Evolutionary conservation across 495 filamentous ascomycete genomes (phyloP).

Genomic region (Cladorrhinum samala): DNA sequence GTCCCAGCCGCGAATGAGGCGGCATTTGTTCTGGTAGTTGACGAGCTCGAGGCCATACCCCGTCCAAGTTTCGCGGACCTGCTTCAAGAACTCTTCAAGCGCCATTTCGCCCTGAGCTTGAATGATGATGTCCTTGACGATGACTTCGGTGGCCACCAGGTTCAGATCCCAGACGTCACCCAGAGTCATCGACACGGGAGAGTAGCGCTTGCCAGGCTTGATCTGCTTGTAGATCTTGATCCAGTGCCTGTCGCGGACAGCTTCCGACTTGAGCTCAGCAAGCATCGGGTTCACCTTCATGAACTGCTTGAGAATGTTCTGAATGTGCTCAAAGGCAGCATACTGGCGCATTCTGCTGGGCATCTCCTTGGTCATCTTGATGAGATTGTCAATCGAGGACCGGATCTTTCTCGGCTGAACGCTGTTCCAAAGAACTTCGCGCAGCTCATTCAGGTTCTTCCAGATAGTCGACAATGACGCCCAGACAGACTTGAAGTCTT

Average conservation of each 20-base stretch:
- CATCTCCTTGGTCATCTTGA: constrained; percentile 99
- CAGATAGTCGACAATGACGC: constrained; percentile 89
- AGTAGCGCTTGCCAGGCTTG: constrained; percentile 85
- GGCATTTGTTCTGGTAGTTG: constrained; percentile 95
- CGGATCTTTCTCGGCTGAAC: constrained; percentile 89
- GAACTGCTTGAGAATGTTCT: constrained; percentile 78
- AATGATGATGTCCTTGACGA: constrained; percentile 84
- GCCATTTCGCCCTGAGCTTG: constrained; percentile 99
- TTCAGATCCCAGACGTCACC: constrained; percentile 98
- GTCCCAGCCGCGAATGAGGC: constrained; percentile 95
- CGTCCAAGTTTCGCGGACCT: constrained; percentile 94
- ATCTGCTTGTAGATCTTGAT: constrained; percentile 92
- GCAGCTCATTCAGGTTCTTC: constrained; percentile 90
- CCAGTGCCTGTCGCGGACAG: constrained; percentile 94
- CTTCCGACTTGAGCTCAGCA: constrained; percentile 91
- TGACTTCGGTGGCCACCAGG: constrained; percentile 72
- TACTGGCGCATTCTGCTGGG: constrained; percentile 98
- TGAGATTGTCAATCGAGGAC: constrained; percentile 76
- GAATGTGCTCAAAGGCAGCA: constrained; percentile 96
- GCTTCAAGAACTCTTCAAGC: constrained; percentile 93
- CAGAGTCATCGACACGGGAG: constrained; percentile 83
- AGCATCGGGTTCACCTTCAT: constrained; percentile 86
- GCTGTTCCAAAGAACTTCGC: constrained; percentile 86
- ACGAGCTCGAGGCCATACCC: constrained; percentile 90
- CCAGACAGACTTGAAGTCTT: constrained; percentile 99